phyloP scores from a whole-genome alignment of 805 yeast species.

The Candida ortonii region DNA sequence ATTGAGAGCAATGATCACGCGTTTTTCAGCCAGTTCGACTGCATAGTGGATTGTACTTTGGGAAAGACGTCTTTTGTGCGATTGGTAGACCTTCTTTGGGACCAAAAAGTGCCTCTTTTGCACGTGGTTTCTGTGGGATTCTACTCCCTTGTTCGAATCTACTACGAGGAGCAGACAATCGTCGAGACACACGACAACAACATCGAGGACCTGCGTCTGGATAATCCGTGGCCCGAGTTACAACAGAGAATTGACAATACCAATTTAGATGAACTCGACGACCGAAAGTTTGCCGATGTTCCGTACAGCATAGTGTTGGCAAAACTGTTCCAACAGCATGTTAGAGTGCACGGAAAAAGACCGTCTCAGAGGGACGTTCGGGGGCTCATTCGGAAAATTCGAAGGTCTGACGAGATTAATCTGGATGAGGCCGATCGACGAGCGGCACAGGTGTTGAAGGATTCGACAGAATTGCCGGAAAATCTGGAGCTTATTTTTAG shows the following conservation, averaged over 20 bases:
- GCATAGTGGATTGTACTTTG: constrained; percentile 41
- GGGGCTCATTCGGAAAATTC: constrained; percentile 8
- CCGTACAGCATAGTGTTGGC: constrained; percentile 67
- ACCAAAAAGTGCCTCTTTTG: constrained; percentile 51
- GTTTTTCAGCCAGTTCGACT: constrained; percentile 49
- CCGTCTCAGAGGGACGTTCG: constrained; percentile 26
- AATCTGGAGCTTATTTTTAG: constrained; percentile 27
- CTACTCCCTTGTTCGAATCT: constrained; percentile 56
- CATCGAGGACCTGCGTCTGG: constrained; percentile 63
- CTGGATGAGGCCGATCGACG: constrained; percentile 35
- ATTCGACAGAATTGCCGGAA: constrained; percentile 33
- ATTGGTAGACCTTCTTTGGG: constrained; percentile 41
- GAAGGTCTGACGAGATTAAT: constrained; percentile 34
- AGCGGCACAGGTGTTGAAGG: constrained; percentile 43
- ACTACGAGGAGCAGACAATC: constrained; percentile 58
- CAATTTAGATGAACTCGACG: constrained; percentile 45
- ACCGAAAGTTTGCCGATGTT: constrained; percentile 52
- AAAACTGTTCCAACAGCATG: constrained; percentile 49
- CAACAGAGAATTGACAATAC: constrained; percentile 46
- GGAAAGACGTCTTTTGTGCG: constrained; percentile 6
- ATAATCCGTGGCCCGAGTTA: constrained; percentile 70
- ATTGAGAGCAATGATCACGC: constrained; percentile 10
- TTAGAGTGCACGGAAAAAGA: constrained; percentile 16
- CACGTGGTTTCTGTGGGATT: constrained; percentile 56
- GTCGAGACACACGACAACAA: constrained; percentile 68